These are phyloP conservation scores for Lunularia cruciata DNA, from an alignment of 225 moss, liverwort and hornwort species.

Conservation along the genomic window DNA sequence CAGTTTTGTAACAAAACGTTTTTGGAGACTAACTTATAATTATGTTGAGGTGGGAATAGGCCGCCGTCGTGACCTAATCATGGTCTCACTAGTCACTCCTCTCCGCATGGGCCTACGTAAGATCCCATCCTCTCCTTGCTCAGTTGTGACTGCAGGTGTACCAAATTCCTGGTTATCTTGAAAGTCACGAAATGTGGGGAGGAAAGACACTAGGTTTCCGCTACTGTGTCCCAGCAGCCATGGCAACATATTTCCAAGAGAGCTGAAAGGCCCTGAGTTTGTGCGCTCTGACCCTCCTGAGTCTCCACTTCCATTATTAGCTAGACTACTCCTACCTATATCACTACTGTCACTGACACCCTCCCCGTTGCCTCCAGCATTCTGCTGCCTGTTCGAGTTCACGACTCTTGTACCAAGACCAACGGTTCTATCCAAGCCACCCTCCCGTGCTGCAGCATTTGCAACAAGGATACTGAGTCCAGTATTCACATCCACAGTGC, in stretches of 20 bases:
- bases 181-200: slow-evolving; percentile 67
- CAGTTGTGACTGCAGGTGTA: slow-evolving; percentile 22
- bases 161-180: slow-evolving; percentile 40
- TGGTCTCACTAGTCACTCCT: slow-evolving; percentile 26
- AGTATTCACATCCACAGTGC: slow-evolving; percentile 31
- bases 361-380: slow-evolving; percentile 8
- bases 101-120: slow-evolving; percentile 5
- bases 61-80: slow-evolving; percentile 31
- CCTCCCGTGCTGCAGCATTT: slow-evolving; percentile 10
- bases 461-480: slow-evolving; percentile 34
- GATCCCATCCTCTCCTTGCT: slow-evolving; percentile 32
- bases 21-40: slow-evolving; percentile 1
- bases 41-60: slow-evolving; percentile 8
- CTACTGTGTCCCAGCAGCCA: slow-evolving; percentile 62
- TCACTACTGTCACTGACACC: slow-evolving; percentile 15
- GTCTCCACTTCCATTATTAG: slow-evolving; percentile 25
- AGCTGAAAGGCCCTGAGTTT: slow-evolving; percentile 49
- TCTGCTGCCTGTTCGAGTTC: slow-evolving; percentile 17
- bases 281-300: slow-evolving; percentile 31
- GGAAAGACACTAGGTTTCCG: slow-evolving; percentile 56
- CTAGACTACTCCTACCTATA: slow-evolving; percentile 25
- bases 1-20: background rate
- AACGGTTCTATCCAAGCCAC: slow-evolving; percentile 23
- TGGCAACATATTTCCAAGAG: slow-evolving; percentile 72
- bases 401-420: slow-evolving; percentile 13